Evolutionary conservation across 345 rosid genomes (phyloP), one percentile per base, ranked within the genome.

Genomic region (Lagerstroemia speciosa): DNA sequence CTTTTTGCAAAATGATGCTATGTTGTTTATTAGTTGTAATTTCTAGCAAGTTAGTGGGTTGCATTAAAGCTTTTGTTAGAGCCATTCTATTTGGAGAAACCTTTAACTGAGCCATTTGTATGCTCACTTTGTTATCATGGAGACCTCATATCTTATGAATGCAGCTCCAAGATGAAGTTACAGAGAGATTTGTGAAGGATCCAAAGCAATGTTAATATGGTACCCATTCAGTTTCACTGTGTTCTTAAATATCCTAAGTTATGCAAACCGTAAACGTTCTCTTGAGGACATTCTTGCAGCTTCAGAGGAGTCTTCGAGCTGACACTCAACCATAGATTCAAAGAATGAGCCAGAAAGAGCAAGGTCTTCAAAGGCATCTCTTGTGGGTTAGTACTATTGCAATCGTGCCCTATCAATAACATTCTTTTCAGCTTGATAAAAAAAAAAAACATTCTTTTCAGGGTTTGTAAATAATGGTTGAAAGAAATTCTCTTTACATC

Each of bases 231-330:
- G 53, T 67, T 60, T 24, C 57, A 34, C n/a, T 24, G 33, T 71
- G 24, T 64, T 6, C 71, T 62, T 66, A 69, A 22, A 19, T 55
- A 46, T 16, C 62, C 31, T 53, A 50, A 67, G n/a, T n/a, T n/a
- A n/a, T n/a, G n/a, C n/a, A n/a, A n/a, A n/a, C n/a, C n/a, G n/a
- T n/a, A n/a, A n/a, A n/a, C n/a, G n/a, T n/a, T n/a, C n/a, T n/a
- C n/a, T n/a, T n/a, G n/a, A n/a, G n/a, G n/a, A n/a, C n/a, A n/a
- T n/a, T n/a, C n/a, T 48, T 65, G 81, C 87, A 90, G 99, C 96
- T 95, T 70, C 99, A 95, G 77, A 86, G 98, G 77, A 97, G 92
- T 87, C 83, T 92, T 78, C 97, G 90, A 85, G 98, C 97, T 67
- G 93, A 90, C 66, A 86, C 93, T 60, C 89, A 88, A 78, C 98